Evolutionary conservation across 176 grass and related monocot species (phyloP).

Genomic region (Cocos nucifera): DNA sequence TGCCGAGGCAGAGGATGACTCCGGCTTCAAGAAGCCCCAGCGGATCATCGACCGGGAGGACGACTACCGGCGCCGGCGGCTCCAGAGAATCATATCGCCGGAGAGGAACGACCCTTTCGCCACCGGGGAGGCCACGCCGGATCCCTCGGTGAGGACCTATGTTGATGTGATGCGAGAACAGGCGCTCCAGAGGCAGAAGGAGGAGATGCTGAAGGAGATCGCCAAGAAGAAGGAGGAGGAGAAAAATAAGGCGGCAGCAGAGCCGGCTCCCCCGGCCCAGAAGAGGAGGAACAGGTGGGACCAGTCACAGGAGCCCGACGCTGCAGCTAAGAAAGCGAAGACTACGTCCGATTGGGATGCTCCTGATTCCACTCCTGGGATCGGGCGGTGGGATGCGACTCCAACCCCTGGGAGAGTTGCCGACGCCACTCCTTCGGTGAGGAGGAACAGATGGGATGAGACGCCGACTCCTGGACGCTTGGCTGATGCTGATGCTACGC

Average conservation of each 20-base stretch:
- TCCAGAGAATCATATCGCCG: constrained; percentile 76
- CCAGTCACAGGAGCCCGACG: constrained; percentile 66
- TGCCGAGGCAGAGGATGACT: constrained; percentile 43
- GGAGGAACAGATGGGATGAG: constrained; percentile 96
- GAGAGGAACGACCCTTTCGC: constrained; percentile 84
- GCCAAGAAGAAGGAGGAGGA: constrained; percentile 84
- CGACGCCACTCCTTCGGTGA: constrained; percentile 59
- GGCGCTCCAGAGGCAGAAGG: constrained; percentile 60
- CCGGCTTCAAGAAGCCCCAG: constrained; percentile 43
- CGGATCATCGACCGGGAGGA: constrained; percentile 92
- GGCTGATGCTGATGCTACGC: constrained; percentile 63
- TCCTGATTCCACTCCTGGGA: constrained; percentile 79
- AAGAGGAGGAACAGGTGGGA: constrained; percentile 96
- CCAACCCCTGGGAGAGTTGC: constrained; percentile 50
- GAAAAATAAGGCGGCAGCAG: constrained; percentile 43
- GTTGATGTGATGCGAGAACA: constrained; percentile 71
- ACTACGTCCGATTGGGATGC: constrained; percentile 78
- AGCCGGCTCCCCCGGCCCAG: constrained; percentile 24
- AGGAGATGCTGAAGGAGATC: constrained; percentile 59
- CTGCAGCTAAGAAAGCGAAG: constrained; percentile 54
- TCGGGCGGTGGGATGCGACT: constrained; percentile 72
- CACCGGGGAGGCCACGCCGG: constrained; percentile 69
- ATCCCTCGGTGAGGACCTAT: constrained; percentile 72
- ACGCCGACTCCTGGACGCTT: constrained; percentile 86
- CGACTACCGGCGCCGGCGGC: constrained; percentile 62